Evolutionary conservation across 2,329 filamentous ascomycete species (phyloP).

Genomic region (Neoscytalidium dimidiatum): DNA sequence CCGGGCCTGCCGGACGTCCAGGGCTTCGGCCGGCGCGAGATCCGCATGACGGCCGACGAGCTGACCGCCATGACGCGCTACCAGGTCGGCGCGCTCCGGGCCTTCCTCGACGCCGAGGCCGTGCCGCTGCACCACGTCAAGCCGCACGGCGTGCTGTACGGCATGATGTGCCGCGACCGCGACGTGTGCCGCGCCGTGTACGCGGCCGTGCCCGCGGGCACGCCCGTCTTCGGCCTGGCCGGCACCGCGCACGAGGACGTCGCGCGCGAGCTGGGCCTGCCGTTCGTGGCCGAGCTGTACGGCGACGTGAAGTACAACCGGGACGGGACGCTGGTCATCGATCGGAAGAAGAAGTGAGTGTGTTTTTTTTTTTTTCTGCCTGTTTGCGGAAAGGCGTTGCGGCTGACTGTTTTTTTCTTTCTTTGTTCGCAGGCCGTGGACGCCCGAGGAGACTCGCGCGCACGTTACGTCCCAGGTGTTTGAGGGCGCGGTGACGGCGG

Average conservation of each 20-base stretch:
- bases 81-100: constrained; percentile 64
- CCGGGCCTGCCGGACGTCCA: constrained; percentile 66
- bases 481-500: constrained; percentile 41
- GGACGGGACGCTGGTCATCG: constrained; percentile 55
- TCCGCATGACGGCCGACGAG: constrained; percentile 60
- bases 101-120: constrained; percentile 58
- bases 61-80: constrained; percentile 61
- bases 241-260: constrained; percentile 58
- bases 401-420: not conserved
- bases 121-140: constrained; percentile 63
- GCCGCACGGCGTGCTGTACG: constrained; percentile 62
- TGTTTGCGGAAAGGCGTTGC: not conserved
- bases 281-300: constrained; percentile 58
- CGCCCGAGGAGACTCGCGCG: constrained; percentile 42
- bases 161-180: constrained; percentile 56
- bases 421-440: constrained; percentile 42
- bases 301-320: constrained; percentile 58
- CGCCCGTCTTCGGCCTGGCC: constrained; percentile 56
- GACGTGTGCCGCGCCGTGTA: constrained; percentile 57
- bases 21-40: constrained; percentile 65
- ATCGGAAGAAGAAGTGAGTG: constrained; percentile 57
- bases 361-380: not conserved
- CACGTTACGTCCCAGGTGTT: constrained; percentile 45
- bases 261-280: constrained; percentile 54
- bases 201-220: constrained; percentile 52